phyloP scores from a whole-genome alignment of 192 early-diverging fungal species.

The Dissophora globulifera region DNA sequence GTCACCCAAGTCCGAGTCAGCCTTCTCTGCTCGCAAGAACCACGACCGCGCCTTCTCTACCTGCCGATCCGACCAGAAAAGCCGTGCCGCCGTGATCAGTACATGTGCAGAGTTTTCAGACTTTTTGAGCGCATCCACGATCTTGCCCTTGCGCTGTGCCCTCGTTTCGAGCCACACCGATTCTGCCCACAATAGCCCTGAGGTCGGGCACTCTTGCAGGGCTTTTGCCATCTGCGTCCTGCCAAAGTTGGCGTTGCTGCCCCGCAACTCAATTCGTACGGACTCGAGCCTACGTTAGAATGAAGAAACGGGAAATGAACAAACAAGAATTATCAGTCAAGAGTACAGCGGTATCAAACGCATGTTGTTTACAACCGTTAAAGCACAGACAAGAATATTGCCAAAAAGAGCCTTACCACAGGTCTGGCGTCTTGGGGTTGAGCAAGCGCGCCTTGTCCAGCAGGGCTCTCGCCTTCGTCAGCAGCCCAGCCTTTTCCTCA shows the following conservation, averaged over 20 bases:
- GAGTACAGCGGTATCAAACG: not conserved
- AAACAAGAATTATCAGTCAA: not conserved
- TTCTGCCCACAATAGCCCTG: conserved; percentile 90
- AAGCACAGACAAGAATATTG: not conserved
- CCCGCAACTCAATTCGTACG: conserved; percentile 80
- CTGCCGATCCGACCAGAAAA: conserved; percentile 96
- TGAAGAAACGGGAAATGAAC: not conserved
- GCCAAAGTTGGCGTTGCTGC: conserved; percentile 74
- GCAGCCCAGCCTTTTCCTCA: conserved; percentile 74
- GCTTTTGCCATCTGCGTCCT: conserved; percentile 86
- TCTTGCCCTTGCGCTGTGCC: conserved; percentile 86
- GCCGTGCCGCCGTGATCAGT: conserved; percentile 81
- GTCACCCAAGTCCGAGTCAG: conserved; percentile 91
- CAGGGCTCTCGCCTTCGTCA: conserved; percentile 81
- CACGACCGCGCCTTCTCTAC: conserved; percentile 93
- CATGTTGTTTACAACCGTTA: not conserved
- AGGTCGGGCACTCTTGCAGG: conserved; percentile 90
- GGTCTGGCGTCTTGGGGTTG: conserved; percentile 79
- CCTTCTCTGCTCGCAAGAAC: conserved; percentile 86
- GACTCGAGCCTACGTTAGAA: conserved; percentile 66
- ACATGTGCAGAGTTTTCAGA: conserved; percentile 89
- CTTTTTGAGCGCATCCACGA: conserved; percentile 91
- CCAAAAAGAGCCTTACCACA: conserved; percentile 73
- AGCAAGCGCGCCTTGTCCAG: conserved; percentile 88
- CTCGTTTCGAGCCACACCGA: conserved; percentile 87